Evolutionary conservation across 2,329 filamentous ascomycete genomes (phyloP), one percentile per base, ranked within the genome.

Genomic region (Pestalotiopsis fici): DNA sequence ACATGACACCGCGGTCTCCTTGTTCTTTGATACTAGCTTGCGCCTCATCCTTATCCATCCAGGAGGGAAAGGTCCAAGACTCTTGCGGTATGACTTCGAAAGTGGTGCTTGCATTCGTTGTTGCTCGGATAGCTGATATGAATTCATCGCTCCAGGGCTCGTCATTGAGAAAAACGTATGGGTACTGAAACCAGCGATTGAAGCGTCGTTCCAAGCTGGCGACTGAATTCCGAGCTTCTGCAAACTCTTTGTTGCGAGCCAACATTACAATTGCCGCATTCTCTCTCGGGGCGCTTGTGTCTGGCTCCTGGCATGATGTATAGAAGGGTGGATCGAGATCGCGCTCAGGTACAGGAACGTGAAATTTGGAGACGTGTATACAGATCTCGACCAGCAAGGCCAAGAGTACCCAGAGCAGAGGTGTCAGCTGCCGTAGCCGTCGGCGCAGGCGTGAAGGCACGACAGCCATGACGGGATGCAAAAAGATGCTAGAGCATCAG

Each of bases 151-250:
- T 75, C 77, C 79, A 85, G 7, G 76, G 74, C 68, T 83, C 75
- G 73, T 85, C 78, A 73, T 85, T 85, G 62, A 85, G 75, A 68
- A 85, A 84, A 39, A 85, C 71, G 67, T 81, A 77, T 2, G 82
- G 82, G 69, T 85, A 85, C 66, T 82, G 75, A 72, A 81, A 84
- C 78, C 80, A 82, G 62, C 76, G 76, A 75, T 85, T 85, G 74
- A 83, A 85, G 67, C 81, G 79, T 27, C 71, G 70, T 73, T 84
- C 81, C 55, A 84, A 75, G 25, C 77, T 80, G 15, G 71, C 69
- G 18, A 84, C 72, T 1, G 80, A 80, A 61, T 76, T 74, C 65
- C 78, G 76, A 2, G 80, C 81, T 68, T 77, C 75, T 23, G 77
- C 70, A 6, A 82, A 76, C 71, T 85, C 82, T 21, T 72, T 71